These are phyloP conservation scores for Sambucus nigra DNA, from an alignment of 129 eudicot genomes.

Conservation along the genomic window DNA sequence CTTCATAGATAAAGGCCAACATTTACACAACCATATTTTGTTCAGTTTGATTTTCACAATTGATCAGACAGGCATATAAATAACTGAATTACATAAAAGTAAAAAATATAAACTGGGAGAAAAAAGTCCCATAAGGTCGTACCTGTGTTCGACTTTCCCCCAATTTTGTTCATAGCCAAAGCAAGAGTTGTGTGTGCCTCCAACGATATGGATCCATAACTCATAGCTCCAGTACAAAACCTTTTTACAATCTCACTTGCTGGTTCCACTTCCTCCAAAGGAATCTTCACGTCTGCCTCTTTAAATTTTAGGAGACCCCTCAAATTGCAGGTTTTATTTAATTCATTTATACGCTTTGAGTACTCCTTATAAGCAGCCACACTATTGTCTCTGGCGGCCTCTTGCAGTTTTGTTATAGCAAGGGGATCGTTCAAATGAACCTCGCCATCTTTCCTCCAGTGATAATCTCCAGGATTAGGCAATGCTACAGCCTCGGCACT, in stretches of 20 bases:
- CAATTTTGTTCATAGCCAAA: slow-evolving; percentile 88
- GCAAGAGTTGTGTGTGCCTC: slow-evolving; percentile 97
- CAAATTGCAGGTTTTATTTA: slow-evolving; percentile 69
- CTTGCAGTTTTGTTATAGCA: slow-evolving; percentile 89
- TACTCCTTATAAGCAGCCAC: slow-evolving; percentile 92
- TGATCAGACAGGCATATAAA: no score
- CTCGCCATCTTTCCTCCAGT: slow-evolving; percentile 97
- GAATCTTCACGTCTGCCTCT: slow-evolving; percentile 45
- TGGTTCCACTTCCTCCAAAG: slow-evolving; percentile 91
- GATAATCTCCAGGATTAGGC: slow-evolving; percentile 93
- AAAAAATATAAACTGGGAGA: no score
- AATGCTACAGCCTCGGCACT: slow-evolving; percentile 91
- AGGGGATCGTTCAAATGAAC: slow-evolving; percentile 89
- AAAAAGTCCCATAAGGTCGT: slow-evolving; percentile 18
- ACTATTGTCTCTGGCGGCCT: slow-evolving; percentile 85
- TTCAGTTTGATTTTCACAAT: no score
- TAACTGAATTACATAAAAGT: no score
- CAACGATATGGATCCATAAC: slow-evolving; percentile 93
- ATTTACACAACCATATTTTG: no score
- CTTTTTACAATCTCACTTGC: slow-evolving; percentile 98
- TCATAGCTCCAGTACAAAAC: slow-evolving; percentile 97
- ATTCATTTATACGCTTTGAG: slow-evolving; percentile 71
- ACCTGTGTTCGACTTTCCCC: slow-evolving; percentile 98
- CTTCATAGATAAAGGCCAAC: no score
- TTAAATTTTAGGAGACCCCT: slow-evolving; percentile 89